Evolutionary conservation across 225 moss, liverwort and hornwort species (phyloP), one percentile per base, ranked within the genome.

Genomic region (Bryoerythrophyllum caledonicum): DNA sequence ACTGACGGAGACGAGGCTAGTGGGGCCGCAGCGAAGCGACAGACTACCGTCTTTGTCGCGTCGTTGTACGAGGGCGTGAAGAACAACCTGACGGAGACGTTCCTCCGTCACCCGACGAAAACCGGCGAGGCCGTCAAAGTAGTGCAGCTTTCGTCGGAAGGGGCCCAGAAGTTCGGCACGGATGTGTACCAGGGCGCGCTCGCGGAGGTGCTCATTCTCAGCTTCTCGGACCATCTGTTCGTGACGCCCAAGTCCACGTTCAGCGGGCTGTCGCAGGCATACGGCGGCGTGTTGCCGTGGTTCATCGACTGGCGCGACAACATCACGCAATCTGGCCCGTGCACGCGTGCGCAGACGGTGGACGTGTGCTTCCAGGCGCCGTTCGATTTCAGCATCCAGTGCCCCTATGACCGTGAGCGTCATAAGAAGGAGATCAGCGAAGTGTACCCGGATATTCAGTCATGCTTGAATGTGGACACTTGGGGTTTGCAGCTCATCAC

Each of bases 211-310:
- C 35, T 93, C 23, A 10, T 61, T 43, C 84, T 93, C 1, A 90
- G 92, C 81, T 75, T 93, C 58, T 92, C 90, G 6, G 92, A 90
- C 25, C 71, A 78, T 23, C 38, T 93, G 21, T 72, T 90, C 9
- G 77, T 90, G 38, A 89, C 89, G 41, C 88, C 88, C 15, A 57
- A 10, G 44, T 93, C 90, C 7, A 93, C 90, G 28, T 90, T 90
- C 66, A 85, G 92, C 26, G 87, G 89, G n/a, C 12, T 90, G 5
- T 81, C 88, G 52, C 88, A 90, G 38, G 90, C 82, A 0, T 93
- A 93, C 37, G 89, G 90, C 23, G 75, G 80, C 10, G 41, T 87
- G 15, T 57, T 81, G 7, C 85, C 90, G 28, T 90, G 85, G 79
- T 89, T 85, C 54, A 80, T 93, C 26, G 74, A 84, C 9, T 86